Base-by-base conservation (phyloP, 2,329 filamentous ascomycete genomes). In the Akanthomyces dipterigenus region DNA sequence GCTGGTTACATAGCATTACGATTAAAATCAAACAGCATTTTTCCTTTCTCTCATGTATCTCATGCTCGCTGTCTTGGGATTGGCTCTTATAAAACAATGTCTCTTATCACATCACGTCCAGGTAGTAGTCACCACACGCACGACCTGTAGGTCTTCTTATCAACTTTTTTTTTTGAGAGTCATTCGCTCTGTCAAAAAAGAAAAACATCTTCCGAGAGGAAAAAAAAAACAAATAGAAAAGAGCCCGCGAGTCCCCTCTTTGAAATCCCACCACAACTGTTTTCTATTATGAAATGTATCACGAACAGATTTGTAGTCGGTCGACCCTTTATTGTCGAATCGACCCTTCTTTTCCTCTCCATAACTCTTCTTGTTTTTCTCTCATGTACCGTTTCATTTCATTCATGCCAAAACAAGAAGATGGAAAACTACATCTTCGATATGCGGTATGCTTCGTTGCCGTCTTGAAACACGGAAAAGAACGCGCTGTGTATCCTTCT, bases 111-210 rank as follows among this genome's bases (percentile, higher is more conserved):
- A 24, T 6, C 36, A 11, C 7, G 16, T 12, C 18, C 28, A n/a
- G 24, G 12, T 26, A 45, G 12, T 26, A 14, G 26, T 18, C 24
- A 38, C n/a, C 18, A 26, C 22, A 7, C 7, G 36, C 22, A 7
- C 7, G 36, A 16, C 16, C 28, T 5, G 11, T 11, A 26, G 20
- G 12, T 28, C 18, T 16, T 55, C 38, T 60, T 55, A 38, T 60
- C 40, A 48, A 18, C n/a, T 50, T 36, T 31, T 42, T 42, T 63
- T 50, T 54, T 20, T 55, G 53, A 42, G 26, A 54, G 46, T 57
- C 42, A 62, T 46, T 53, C 38, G 57, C 43, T 53, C 49, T 48
- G 46, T 45, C n/a, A 57, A 46, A 53, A 46, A 48, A 24, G 9
- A 46, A 36, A 36, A 3, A 3, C 49, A 26, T 38, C 18, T 59